These are phyloP conservation scores for Capronia coronata DNA, from an alignment of 2,329 filamentous ascomycete species.

Conservation along the genomic window DNA sequence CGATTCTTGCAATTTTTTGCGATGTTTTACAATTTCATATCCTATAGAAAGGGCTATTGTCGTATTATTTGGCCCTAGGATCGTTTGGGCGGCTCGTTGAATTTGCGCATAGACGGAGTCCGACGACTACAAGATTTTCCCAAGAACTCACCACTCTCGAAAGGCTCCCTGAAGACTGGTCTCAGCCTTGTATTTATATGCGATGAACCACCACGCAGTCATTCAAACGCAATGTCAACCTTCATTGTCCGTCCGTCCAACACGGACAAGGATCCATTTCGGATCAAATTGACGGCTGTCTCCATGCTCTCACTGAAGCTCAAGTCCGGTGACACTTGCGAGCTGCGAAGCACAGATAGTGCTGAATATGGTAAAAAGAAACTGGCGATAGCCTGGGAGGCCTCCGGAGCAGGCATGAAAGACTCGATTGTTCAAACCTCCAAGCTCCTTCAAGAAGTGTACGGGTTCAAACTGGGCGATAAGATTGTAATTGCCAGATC, in stretches of 20 bases:
- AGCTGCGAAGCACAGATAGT: conserved; percentile 33
- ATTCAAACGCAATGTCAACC: conserved; percentile 28
- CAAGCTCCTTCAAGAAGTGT: conserved; percentile 64
- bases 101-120: too few species aligned
- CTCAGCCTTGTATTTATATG: not conserved
- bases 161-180: too few species aligned
- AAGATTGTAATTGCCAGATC: conserved; percentile 56
- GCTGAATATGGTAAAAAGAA: conserved; percentile 15
- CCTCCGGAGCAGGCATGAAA: conserved; percentile 53
- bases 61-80: too few species aligned
- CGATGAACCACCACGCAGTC: not conserved
- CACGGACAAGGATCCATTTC: conserved; percentile 52
- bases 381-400: conserved; percentile 54
- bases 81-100: too few species aligned
- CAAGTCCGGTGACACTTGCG: conserved; percentile 53
- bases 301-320: conserved; percentile 52
- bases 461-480: conserved; percentile 66
- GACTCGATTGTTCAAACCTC: conserved; percentile 66
- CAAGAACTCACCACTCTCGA: too few species aligned
- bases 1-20: not conserved
- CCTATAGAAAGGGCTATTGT: too few species aligned
- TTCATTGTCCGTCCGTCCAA: conserved; percentile 53
- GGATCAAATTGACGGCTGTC: conserved; percentile 52
- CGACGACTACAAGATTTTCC: too few species aligned
- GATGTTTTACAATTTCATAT: too few species aligned